A percentile compares a stretch with the other conserved stretches of the same genome.
These are phyloP conservation scores for Prunus salicina DNA, from an alignment of 306 rosid species.

Conservation along the genomic window DNA sequence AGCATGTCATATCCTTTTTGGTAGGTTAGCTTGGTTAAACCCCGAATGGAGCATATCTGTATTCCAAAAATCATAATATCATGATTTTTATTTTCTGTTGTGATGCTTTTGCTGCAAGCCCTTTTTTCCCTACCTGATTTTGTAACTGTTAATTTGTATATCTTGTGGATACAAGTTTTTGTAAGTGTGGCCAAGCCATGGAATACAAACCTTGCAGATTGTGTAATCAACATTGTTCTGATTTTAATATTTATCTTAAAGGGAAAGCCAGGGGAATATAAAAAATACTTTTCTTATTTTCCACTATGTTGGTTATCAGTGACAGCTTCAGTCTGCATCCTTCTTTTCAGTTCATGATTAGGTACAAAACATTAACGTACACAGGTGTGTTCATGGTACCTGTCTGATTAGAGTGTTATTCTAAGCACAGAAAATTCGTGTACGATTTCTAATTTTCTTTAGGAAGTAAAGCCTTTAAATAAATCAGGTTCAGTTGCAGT, in stretches of 20 bases:
- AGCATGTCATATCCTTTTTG: slow-evolving; percentile 28
- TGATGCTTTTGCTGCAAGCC: not conserved
- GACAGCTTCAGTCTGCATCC: slow-evolving; percentile 19
- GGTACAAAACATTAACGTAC: not conserved
- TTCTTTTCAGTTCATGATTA: not conserved
- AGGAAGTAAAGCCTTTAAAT: not conserved
- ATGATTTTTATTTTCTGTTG: slow-evolving; percentile 3
- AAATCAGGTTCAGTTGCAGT: not conserved
- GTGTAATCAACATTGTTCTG: not conserved
- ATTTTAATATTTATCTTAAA: not conserved
- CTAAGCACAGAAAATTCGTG: not conserved
- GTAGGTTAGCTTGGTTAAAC: slow-evolving; percentile 31
- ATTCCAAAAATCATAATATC: slow-evolving; percentile 15
- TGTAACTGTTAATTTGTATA: not conserved
- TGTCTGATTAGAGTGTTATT: not conserved
- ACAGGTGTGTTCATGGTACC: no score
- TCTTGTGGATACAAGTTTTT: not conserved
- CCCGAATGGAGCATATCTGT: slow-evolving; percentile 12
- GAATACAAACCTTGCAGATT: slow-evolving; percentile 1
- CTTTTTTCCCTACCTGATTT: not conserved
- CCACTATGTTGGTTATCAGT: slow-evolving; percentile 3
- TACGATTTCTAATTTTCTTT: not conserved
- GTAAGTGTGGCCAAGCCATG: not conserved
- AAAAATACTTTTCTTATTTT: not conserved
- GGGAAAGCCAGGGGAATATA: not conserved